Percentiles rank a stretch among this genome's conserved stretches.
Evolutionary conservation across 805 yeast genomes (phyloP).

Genomic region (Millerozyma acaciae): DNA sequence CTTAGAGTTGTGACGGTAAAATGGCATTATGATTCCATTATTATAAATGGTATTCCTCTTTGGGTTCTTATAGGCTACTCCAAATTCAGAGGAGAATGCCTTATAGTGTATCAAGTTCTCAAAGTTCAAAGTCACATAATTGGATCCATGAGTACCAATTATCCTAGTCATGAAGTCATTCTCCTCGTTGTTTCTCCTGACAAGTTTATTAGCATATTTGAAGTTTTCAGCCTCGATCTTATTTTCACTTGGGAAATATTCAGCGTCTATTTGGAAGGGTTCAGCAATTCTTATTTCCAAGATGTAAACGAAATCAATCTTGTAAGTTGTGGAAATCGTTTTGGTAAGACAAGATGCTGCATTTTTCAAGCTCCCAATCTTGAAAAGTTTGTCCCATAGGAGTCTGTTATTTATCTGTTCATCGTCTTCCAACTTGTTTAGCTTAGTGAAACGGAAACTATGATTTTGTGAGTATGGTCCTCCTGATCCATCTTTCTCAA

Average conservation of each 20-base stretch:
- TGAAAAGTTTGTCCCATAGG: slow-evolving; percentile 33
- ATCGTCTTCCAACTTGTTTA: slow-evolving; percentile 8
- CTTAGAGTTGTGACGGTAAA: slow-evolving; percentile 41
- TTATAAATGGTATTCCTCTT: slow-evolving; percentile 31
- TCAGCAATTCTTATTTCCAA: slow-evolving; percentile 51
- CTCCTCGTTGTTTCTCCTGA: slow-evolving; percentile 24
- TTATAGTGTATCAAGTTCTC: slow-evolving; percentile 39
- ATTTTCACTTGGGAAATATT: slow-evolving; percentile 43
- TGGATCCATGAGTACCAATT: slow-evolving; percentile 40
- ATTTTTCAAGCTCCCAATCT: slow-evolving; percentile 36
- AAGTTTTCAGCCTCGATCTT: slow-evolving; percentile 44
- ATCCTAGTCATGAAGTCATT: slow-evolving; percentile 43
- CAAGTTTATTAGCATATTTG: slow-evolving; percentile 34
- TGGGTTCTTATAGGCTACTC: slow-evolving; percentile 38
- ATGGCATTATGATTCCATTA: slow-evolving; percentile 53
- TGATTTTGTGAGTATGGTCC: slow-evolving; percentile 52
- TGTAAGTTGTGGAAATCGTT: slow-evolving; percentile 28
- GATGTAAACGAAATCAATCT: slow-evolving; percentile 45
- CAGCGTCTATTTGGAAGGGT: slow-evolving; percentile 35
- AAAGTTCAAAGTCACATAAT: slow-evolving; percentile 19
- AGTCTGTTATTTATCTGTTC: slow-evolving; percentile 17
- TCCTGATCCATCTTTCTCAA: slow-evolving; percentile 65
- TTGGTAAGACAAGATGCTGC: slow-evolving; percentile 43
- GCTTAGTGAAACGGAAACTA: slow-evolving; percentile 39
- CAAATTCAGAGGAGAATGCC: slow-evolving; percentile 51